Conservation (phyloP, 1,139 yeast species). For the Yamadazyma spencermartinsiae region DNA sequence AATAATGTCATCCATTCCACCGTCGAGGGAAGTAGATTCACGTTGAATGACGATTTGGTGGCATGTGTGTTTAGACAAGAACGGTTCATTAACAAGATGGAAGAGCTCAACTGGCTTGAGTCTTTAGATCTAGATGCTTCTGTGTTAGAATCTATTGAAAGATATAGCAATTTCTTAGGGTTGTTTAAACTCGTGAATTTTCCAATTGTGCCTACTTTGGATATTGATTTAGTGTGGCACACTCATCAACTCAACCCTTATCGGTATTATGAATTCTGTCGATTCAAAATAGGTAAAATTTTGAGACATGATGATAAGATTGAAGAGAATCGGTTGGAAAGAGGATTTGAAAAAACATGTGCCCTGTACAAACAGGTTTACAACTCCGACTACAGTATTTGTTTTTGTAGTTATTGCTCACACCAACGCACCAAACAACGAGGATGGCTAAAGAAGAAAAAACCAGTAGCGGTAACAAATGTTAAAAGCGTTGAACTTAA, state of each 20-base stretch:
- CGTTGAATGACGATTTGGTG: constrained; percentile 31
- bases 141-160: constrained; percentile 20
- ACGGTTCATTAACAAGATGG: constrained; percentile 33
- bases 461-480: constrained; percentile 3
- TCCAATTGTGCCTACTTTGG: constrained; percentile 38
- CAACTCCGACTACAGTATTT: constrained; percentile 16
- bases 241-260: constrained; percentile 34
- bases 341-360: constrained; percentile 16
- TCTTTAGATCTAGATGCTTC: constrained; percentile 23
- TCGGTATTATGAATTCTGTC: constrained; percentile 19
- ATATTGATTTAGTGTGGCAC: constrained; percentile 43
- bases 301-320: constrained; percentile 22
- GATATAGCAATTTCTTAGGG: constrained; percentile 29
- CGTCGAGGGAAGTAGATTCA: constrained; percentile 4
- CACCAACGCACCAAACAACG: constrained; percentile 4
- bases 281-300: constrained; percentile 5
- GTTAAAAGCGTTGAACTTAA: not conserved
- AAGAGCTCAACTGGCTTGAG: constrained; percentile 28
- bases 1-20: constrained; percentile 7
- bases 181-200: constrained; percentile 11
- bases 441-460: constrained; percentile 1
- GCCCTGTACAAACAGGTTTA: constrained; percentile 12
- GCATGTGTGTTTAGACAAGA: constrained; percentile 37
- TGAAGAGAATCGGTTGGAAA: constrained; percentile 16
- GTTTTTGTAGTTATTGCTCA: constrained; percentile 13